Evolutionary conservation across 345 rosid genomes (phyloP).

Genomic region (Lenwebbia sp.): DNA sequence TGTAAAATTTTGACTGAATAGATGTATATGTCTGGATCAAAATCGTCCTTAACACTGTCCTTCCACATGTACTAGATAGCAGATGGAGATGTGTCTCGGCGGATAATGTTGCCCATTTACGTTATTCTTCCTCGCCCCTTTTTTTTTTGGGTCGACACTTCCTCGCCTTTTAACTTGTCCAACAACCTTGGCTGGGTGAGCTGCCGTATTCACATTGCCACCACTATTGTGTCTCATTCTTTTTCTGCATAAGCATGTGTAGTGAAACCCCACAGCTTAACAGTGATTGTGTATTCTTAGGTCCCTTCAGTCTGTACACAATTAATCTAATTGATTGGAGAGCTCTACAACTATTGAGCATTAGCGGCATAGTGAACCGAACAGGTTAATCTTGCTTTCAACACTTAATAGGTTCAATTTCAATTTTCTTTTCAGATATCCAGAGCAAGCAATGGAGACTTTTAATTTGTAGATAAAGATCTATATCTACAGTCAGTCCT

Average conservation of each 20-base stretch:
- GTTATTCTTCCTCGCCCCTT: constrained; percentile 75
- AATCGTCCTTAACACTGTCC: neutral
- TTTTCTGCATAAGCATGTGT: neutral
- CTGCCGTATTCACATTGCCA: neutral
- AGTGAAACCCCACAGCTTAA: neutral
- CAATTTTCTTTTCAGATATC: neutral
- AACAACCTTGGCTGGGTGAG: constrained; percentile 77
- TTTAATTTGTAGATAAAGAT: neutral
- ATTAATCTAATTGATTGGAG: neutral
- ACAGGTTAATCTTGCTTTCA: neutral
- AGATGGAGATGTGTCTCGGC: constrained; percentile 83
- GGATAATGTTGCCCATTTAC: constrained; percentile 60
- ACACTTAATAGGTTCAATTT: neutral
- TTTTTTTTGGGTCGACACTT: too few species aligned
- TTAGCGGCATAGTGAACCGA: neutral
- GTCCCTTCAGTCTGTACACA: neutral
- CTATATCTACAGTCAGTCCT: neutral
- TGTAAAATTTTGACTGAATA: neutral
- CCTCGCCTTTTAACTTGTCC: constrained; percentile 84
- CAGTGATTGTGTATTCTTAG: neutral
- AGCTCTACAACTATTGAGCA: neutral
- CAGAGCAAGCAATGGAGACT: neutral
- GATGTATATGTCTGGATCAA: neutral
- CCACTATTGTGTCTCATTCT: neutral
- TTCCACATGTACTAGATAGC: constrained; percentile 42